Conservation (phyloP, 306 rosid species). For the Cucumis melo region DNA sequence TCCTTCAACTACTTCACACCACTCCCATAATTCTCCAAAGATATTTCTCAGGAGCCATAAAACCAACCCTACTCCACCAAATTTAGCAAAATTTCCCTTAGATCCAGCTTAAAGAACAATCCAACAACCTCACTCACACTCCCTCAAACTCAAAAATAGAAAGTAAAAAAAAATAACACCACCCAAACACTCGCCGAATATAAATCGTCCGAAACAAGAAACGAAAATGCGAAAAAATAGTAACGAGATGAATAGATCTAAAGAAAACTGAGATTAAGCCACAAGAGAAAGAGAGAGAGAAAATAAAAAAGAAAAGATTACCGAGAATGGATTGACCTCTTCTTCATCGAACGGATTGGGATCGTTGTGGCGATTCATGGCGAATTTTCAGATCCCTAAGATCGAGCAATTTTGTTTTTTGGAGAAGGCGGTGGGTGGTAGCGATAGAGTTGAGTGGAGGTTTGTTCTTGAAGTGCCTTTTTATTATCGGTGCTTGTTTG, state of each 20-base stretch:
- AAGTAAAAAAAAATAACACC: neutral
- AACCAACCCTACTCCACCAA: neutral
- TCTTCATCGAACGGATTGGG: slow-evolving; percentile 95
- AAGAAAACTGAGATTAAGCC: neutral
- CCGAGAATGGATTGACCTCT: slow-evolving; percentile 94
- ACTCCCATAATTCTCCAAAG: neutral
- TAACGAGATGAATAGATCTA: slow-evolving; percentile 25
- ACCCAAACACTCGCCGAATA: neutral
- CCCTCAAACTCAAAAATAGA: neutral
- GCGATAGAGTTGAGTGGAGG: neutral
- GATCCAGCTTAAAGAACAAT: slow-evolving; percentile 5
- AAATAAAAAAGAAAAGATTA: slow-evolving; percentile 14
- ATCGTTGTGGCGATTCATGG: slow-evolving; percentile 81
- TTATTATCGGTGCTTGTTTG: neutral
- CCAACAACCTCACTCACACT: neutral
- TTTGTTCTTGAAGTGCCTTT: neutral
- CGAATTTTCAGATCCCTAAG: slow-evolving; percentile 34
- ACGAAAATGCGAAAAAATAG: neutral
- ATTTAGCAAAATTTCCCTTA: slow-evolving; percentile 3
- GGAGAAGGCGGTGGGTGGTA: neutral
- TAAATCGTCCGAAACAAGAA: neutral
- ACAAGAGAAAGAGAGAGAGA: neutral
- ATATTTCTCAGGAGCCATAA: neutral
- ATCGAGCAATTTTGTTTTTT: neutral
- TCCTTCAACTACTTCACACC: neutral